Evolutionary conservation across 148 eudicot genomes (phyloP), one percentile per base, ranked within the genome.

Genomic region (Diospyros kaki): DNA sequence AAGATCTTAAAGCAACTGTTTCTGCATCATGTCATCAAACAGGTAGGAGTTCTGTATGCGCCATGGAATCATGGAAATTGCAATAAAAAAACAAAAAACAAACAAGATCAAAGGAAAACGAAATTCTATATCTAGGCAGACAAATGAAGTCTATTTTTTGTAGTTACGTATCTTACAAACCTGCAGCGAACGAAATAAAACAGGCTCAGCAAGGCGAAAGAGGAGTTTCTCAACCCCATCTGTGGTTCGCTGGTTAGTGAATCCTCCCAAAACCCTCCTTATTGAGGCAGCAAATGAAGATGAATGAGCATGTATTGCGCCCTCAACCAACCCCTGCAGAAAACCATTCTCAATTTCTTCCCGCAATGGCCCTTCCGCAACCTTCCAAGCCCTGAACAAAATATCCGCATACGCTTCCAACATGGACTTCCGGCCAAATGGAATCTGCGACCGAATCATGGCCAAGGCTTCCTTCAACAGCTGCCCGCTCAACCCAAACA

Each of bases 101-200:
- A 60, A 60, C 75, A 43, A 46, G 17, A 44, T 4, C 38, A 73
- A 38, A 17, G 28, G 28, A 45, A 64, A n/a, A 8, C 12, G 40
- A 28, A 28, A 28, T 28, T 28, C 13, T 38, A 4, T 38, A 63
- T 50, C 9, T 46, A 39, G 7, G 11, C 1, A 9, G 2, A 15
- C 9, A 63, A 50, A 18, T 73, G 52, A 14, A 73, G 45, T 40
- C 17, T 11, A 46, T 46, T 42, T 9, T 18, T 44, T 4, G 6
- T 55, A 40, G 8, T 13, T 38, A 58, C 58, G 28, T 51, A 58
- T 39, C 8, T 5, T 0, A n/a, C 64, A 58, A 76, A 95, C 99
- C 99, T 95, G 97, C 76, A 95, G 83, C 3, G 93, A 93, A 50
- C 98, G 90, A 56, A 92, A 95, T 64, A 95, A 82, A 18, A 95